Conservation (phyloP, 2,329 filamentous ascomycete species). For the Nigrospora sphaerica region DNA sequence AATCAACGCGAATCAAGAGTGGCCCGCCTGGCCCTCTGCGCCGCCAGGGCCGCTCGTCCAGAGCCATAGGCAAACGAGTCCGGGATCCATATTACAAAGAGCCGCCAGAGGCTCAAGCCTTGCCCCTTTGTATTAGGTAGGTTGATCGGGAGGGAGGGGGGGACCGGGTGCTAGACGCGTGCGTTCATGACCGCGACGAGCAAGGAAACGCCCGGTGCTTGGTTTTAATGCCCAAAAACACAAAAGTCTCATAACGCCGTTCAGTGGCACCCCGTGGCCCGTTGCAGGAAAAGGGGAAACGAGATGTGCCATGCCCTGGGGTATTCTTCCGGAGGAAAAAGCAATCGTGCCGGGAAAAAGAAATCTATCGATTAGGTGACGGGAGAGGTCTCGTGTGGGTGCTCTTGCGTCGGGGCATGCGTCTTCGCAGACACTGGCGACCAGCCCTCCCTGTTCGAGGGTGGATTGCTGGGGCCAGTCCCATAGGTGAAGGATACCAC, state of each 20-base stretch:
- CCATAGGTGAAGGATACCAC: too few relatives aligned
- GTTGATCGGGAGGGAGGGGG: too few relatives aligned
- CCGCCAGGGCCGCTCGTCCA: too few relatives aligned
- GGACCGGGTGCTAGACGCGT: too few relatives aligned
- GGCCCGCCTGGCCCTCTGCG: too few relatives aligned
- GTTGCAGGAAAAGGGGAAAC: conserved; percentile 2
- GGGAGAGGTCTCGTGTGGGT: background rate
- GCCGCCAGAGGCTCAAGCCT: too few relatives aligned
- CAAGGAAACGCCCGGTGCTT: too few relatives aligned
- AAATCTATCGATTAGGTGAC: conserved; percentile 10
- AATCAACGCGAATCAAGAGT: background rate
- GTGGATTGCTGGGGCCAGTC: too few relatives aligned
- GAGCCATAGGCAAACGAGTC: background rate
- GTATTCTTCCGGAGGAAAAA: conserved; percentile 16
- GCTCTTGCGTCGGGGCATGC: background rate
- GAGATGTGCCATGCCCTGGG: conserved; percentile 13
- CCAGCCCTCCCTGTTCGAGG: too few relatives aligned
- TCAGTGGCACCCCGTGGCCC: background rate
- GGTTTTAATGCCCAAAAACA: background rate
- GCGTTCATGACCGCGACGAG: too few relatives aligned
- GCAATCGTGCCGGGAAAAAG: conserved; percentile 12
- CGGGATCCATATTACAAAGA: background rate
- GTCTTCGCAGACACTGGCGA: too few relatives aligned
- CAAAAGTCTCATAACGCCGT: conserved; percentile 4
- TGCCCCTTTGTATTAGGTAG: background rate